Evolutionary conservation across 805 yeast genomes (phyloP).

Genomic region (Pachysolen tannophilus): DNA sequence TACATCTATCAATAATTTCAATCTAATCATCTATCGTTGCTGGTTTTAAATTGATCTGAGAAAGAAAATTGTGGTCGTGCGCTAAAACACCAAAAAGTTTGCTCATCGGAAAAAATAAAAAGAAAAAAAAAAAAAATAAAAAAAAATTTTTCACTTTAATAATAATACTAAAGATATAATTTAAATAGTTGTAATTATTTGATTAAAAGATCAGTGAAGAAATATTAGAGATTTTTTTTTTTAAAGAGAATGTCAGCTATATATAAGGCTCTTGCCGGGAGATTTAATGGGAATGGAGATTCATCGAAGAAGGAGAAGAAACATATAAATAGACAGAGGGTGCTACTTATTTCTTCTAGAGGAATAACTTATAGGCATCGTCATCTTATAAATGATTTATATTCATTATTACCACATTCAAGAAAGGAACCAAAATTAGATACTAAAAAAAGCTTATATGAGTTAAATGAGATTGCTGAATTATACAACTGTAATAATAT

Average conservation of each 20-base stretch:
- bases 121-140: not conserved
- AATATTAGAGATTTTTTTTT: no score
- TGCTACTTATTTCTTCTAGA: constrained; percentile 83
- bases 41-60: not conserved
- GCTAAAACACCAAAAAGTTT: no score
- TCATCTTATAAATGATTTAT: constrained; percentile 79
- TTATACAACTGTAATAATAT: constrained; percentile 95
- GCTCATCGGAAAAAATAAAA: not conserved
- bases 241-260: constrained; percentile 82
- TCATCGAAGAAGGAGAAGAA: constrained; percentile 35
- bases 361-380: constrained; percentile 96
- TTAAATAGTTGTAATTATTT: constrained; percentile 11
- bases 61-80: not conserved
- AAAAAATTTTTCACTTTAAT: constrained; percentile 1
- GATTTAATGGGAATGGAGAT: constrained; percentile 32
- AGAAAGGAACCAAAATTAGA: constrained; percentile 96
- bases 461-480: constrained; percentile 93
- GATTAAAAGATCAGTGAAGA: not conserved
- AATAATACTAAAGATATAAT: constrained; percentile 19
- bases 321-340: constrained; percentile 80
- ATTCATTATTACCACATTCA: constrained; percentile 80
- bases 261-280: constrained; percentile 49
- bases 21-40: not conserved
- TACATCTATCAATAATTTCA: not conserved
- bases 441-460: constrained; percentile 79